phyloP scores from a whole-genome alignment of 2,329 filamentous ascomycete species.

The Fusarium heterosporum region DNA sequence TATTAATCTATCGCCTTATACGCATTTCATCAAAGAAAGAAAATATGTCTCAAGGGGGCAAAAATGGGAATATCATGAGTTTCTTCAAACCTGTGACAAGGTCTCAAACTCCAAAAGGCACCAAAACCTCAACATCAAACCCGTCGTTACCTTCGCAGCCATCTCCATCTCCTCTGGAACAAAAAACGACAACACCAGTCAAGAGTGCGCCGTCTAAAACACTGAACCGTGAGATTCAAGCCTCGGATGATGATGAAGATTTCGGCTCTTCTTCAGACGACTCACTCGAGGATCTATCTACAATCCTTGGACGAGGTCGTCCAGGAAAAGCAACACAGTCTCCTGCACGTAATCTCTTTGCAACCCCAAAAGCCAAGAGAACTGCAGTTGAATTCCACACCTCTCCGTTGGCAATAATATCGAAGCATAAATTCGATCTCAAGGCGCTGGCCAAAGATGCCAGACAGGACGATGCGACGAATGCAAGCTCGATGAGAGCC shows the following conservation, averaged over 20 bases:
- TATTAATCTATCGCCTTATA: background rate
- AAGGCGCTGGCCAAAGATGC: slow-evolving; percentile 71
- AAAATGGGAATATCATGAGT: slow-evolving; percentile 52
- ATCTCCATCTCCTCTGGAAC: slow-evolving; percentile 44
- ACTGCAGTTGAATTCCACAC: slow-evolving; percentile 54
- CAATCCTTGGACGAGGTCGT: slow-evolving; percentile 48
- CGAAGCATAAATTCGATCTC: slow-evolving; percentile 73
- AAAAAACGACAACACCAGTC: slow-evolving; percentile 44
- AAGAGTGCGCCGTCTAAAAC: slow-evolving; percentile 47
- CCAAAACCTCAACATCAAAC: slow-evolving; percentile 13
- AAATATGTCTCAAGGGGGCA: slow-evolving; percentile 43
- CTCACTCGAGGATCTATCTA: slow-evolving; percentile 65
- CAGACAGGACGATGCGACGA: slow-evolving; percentile 67
- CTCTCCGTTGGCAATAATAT: slow-evolving; percentile 63
- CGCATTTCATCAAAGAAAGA: background rate
- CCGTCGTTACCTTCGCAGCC: slow-evolving; percentile 39
- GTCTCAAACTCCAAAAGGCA: slow-evolving; percentile 20
- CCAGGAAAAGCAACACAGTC: slow-evolving; percentile 38
- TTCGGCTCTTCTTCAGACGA: slow-evolving; percentile 66
- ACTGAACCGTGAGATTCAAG: slow-evolving; percentile 70
- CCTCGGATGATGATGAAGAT: slow-evolving; percentile 78
- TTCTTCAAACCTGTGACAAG: slow-evolving; percentile 54
- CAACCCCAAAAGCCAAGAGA: slow-evolving; percentile 63
- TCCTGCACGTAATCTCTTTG: slow-evolving; percentile 41
- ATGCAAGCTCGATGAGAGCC: slow-evolving; percentile 64